Evolutionary conservation across 2,329 filamentous ascomycete species (phyloP).

Genomic region (Scedosporium minutisporum): DNA sequence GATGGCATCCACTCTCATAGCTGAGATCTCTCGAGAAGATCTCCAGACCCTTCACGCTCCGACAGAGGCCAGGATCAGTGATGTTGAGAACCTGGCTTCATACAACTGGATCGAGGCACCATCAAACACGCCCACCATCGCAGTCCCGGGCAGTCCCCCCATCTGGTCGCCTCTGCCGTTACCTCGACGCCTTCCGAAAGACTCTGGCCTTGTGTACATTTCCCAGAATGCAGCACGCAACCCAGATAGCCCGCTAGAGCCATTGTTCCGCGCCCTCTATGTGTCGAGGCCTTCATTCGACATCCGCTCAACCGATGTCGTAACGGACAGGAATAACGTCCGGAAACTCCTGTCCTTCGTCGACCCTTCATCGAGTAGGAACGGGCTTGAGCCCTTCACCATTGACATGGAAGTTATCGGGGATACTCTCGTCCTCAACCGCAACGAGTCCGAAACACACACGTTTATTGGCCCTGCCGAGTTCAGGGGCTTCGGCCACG

Average conservation of each 20-base stretch:
- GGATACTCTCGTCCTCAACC: constrained; percentile 28
- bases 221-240: constrained; percentile 34
- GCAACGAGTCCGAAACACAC: constrained; percentile 19
- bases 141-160: constrained; percentile 31
- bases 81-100: constrained; percentile 31
- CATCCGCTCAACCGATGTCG: constrained; percentile 26
- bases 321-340: constrained; percentile 37
- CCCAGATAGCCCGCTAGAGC: constrained; percentile 32
- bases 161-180: constrained; percentile 24
- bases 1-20: too few species aligned
- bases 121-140: constrained; percentile 27
- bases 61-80: constrained; percentile 20
- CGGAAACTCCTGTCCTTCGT: constrained; percentile 37
- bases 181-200: constrained; percentile 19
- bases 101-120: constrained; percentile 38
- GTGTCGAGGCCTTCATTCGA: constrained; percentile 27
- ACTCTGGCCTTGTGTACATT: constrained; percentile 31
- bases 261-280: constrained; percentile 34
- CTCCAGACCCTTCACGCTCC: background rate
- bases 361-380: constrained; percentile 15
- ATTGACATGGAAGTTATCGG: constrained; percentile 28
- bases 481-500: constrained; percentile 31
- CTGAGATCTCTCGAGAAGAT: too few species aligned
- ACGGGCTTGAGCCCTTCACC: constrained; percentile 24
- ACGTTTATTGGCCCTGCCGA: constrained; percentile 21